These are phyloP conservation scores for Pelargonium nanum DNA, from an alignment of 345 rosid species.

Conservation along the genomic window DNA sequence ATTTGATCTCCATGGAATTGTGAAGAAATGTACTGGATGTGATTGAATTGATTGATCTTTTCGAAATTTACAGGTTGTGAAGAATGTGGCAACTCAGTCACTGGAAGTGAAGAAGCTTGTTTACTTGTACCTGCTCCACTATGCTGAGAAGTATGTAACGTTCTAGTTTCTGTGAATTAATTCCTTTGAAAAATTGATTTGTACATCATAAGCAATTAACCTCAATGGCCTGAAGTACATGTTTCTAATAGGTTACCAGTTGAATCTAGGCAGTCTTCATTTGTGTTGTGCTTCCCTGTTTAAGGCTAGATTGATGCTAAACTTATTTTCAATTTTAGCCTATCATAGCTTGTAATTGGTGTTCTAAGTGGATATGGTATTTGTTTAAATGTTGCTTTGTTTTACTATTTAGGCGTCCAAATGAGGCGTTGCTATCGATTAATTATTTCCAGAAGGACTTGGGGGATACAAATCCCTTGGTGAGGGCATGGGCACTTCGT, in stretches of 20 bases:
- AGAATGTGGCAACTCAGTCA: conserved; percentile 88
- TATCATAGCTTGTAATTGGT: too few species aligned
- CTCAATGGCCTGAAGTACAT: too few species aligned
- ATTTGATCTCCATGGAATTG: neutral
- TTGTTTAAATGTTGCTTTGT: neutral
- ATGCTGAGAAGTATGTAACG: conserved; percentile 74
- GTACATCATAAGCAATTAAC: too few species aligned
- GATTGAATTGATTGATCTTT: neutral
- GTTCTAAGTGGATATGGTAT: neutral
- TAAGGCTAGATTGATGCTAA: too few species aligned
- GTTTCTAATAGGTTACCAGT: neutral
- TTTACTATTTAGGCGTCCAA: conserved; percentile 63
- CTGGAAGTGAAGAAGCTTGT: conserved; percentile 94
- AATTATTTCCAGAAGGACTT: conserved; percentile 91
- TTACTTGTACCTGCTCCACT: conserved; percentile 86
- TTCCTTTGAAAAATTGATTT: neutral
- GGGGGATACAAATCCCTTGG: conserved; percentile 90
- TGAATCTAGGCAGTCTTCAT: neutral
- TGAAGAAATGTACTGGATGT: neutral
- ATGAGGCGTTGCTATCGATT: conserved; percentile 88
- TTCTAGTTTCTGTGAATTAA: neutral
- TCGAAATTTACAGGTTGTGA: conserved; percentile 57
- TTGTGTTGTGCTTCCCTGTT: neutral
- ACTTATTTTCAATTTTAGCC: neutral
- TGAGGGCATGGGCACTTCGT: conserved; percentile 98